Evolutionary conservation across 2,329 filamentous ascomycete species (phyloP).

Genomic region (Pezicula carpinea): DNA sequence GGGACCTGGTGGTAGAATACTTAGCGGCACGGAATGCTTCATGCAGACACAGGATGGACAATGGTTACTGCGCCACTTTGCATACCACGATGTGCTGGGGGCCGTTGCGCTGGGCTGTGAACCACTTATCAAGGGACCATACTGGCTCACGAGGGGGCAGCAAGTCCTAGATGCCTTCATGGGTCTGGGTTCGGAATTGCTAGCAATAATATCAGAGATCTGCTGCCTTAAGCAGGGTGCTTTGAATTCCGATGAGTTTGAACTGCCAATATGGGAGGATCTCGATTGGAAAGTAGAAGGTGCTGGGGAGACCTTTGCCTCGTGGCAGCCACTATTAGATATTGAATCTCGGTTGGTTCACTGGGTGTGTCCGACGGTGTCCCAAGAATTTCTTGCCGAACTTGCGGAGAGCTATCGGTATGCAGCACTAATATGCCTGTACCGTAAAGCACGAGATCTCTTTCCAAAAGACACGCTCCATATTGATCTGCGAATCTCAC

Average conservation of each 20-base stretch:
- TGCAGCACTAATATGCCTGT: conserved; percentile 9
- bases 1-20: neutral
- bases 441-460: conserved; percentile 5
- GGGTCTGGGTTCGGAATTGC: conserved; percentile 9
- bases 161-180: conserved; percentile 9
- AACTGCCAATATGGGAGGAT: neutral
- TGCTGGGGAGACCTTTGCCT: neutral
- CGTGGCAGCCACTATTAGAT: neutral
- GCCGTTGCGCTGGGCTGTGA: conserved; percentile 9
- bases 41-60: conserved; percentile 9
- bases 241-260: neutral
- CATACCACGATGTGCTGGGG: conserved; percentile 17
- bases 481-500: neutral
- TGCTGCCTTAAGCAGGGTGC: neutral
- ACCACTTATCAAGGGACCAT: conserved; percentile 11
- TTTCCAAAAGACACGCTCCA: neutral
- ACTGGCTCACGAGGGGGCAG: conserved; percentile 6
- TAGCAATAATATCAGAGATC: conserved; percentile 5
- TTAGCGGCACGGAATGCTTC: conserved; percentile 1
- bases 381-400: conserved; percentile 2
- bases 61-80: conserved; percentile 18
- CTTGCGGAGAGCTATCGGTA: conserved; percentile 7
- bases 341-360: conserved; percentile 3
- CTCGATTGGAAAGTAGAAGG: neutral
- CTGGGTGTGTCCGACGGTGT: conserved; percentile 4